A percentile compares a stretch with the other conserved stretches of the same genome.
Conservation (phyloP, 116 monocot species). For the Papilionanthe hybrid region DNA sequence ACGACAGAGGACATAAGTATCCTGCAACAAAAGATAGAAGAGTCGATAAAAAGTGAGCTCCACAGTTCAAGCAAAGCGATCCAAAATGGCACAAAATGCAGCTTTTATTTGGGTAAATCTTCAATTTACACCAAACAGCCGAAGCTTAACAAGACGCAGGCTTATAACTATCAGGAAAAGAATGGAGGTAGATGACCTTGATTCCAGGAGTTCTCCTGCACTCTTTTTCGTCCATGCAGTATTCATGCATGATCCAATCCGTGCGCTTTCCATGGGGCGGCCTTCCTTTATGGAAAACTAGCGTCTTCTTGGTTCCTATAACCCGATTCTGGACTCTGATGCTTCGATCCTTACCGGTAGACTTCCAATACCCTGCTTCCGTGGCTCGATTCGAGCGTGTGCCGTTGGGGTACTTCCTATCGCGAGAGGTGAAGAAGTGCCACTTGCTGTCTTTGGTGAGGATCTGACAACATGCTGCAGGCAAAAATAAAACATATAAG, state of each 20-base stretch:
- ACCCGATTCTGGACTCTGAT: background rate
- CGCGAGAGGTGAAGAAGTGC: constrained; percentile 83
- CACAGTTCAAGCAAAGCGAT: background rate
- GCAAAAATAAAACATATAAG: background rate
- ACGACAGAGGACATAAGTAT: constrained; percentile 75
- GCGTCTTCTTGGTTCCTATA: background rate
- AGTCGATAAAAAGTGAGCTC: background rate
- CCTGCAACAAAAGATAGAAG: constrained; percentile 20
- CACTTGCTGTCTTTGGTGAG: constrained; percentile 69
- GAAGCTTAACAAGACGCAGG: background rate
- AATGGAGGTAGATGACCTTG: constrained; percentile 37
- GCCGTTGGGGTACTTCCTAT: constrained; percentile 85
- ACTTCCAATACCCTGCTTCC: constrained; percentile 75
- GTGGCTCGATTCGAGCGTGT: constrained; percentile 82
- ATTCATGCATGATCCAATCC: constrained; percentile 1
- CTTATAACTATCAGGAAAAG: background rate
- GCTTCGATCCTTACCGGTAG: constrained; percentile 3
- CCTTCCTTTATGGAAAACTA: constrained; percentile 31
- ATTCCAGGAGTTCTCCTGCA: constrained; percentile 24
- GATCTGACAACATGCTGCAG: constrained; percentile 52
- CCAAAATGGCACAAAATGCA: background rate
- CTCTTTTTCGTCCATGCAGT: constrained; percentile 23
- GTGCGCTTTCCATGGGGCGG: constrained; percentile 41
- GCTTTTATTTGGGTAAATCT: background rate
- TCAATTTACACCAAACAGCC: background rate